Conservation (phyloP, 2,329 filamentous ascomycete species). For the Fusarium sambucinum region DNA sequence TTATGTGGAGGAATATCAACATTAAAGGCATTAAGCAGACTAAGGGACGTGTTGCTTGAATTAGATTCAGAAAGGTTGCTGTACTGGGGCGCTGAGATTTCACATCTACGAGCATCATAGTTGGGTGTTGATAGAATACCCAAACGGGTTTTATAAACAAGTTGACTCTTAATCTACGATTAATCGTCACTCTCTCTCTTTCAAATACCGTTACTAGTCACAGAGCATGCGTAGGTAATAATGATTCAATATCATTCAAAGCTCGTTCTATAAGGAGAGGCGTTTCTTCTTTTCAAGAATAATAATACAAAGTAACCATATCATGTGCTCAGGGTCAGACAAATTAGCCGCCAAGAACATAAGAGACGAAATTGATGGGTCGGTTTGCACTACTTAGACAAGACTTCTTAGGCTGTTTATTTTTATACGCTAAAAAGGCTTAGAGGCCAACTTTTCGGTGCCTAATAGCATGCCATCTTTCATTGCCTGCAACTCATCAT, state of each 20-base stretch:
- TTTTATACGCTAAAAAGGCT: no score
- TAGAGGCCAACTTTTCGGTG: no score
- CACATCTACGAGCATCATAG: no score
- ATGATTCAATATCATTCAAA: background rate
- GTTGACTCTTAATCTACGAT: no score
- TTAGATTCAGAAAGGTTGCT: background rate
- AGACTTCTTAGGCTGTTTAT: no score
- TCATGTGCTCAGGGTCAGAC: no score
- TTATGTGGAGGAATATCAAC: conserved; percentile 31
- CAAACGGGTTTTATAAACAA: background rate
- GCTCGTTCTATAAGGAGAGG: fast-evolving
- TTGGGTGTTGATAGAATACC: background rate
- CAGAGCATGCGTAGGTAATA: background rate
- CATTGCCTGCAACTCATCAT: background rate
- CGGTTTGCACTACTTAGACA: no score
- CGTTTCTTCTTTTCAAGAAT: no score
- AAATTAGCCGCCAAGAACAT: no score
- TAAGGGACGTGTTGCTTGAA: conserved; percentile 25
- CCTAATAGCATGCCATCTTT: background rate
- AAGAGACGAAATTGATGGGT: no score
- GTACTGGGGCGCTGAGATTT: background rate
- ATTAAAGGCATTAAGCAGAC: conserved; percentile 30
- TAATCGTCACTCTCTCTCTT: no score
- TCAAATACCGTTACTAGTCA: background rate
- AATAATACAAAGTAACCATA: background rate